Evolutionary conservation across 305 asterid species (phyloP).

Genomic region (Coffea humblotiana): DNA sequence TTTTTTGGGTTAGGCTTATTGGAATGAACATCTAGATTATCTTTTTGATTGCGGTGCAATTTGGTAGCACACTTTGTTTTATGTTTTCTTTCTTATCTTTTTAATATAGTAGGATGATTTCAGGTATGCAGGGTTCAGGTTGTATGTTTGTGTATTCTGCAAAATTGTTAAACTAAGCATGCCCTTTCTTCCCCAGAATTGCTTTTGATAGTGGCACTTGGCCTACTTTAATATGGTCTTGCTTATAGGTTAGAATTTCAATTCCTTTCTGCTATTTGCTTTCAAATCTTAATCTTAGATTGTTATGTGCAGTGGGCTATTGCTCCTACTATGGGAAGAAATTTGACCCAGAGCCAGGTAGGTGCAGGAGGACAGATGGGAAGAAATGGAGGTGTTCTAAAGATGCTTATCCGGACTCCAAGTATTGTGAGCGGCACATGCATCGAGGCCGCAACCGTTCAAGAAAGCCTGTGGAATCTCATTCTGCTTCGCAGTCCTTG

Average conservation of each 20-base stretch:
- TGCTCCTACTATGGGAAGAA: constrained; percentile 88
- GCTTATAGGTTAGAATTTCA: neutral
- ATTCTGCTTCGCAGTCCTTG: constrained; percentile 72
- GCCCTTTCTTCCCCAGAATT: neutral
- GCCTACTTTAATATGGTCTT: neutral
- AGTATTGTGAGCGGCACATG: constrained; percentile 99
- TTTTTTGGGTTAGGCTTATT: neutral
- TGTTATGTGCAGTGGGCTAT: constrained; percentile 67
- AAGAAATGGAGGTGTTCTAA: constrained; percentile 99
- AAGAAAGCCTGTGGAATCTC: constrained; percentile 99
- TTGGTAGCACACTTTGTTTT: neutral
- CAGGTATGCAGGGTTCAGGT: neutral
- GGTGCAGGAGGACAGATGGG: constrained; percentile 98
- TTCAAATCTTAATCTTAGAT: constrained; percentile 17
- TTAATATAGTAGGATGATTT: neutral
- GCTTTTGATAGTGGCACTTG: neutral
- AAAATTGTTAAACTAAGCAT: neutral
- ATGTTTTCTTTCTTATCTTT: neutral
- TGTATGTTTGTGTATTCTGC: neutral
- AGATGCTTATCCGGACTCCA: constrained; percentile 97
- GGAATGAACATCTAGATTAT: neutral
- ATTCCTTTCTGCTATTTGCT: neutral
- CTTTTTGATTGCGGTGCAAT: neutral
- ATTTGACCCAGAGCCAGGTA: constrained; percentile 96
- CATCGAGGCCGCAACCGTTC: constrained; percentile 99